Evolutionary conservation across 495 filamentous ascomycete species (phyloP), one percentile per base, ranked within the genome.

Genomic region (Wilcoxina mikolae): DNA sequence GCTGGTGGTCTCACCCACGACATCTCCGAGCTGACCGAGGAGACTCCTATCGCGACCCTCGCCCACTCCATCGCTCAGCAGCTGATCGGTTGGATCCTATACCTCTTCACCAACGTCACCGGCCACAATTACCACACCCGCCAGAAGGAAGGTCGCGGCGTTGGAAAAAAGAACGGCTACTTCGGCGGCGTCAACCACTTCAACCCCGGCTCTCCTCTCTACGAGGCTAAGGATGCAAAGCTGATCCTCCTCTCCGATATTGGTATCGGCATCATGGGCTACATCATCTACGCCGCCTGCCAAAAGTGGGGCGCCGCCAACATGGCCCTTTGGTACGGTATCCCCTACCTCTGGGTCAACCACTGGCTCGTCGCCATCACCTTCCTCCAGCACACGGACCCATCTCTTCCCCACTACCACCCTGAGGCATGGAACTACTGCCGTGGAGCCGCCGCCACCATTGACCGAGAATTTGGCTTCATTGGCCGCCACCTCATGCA

Each of bases 341-440:
- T 93, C 54, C 91, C 91, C 9, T 98, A 95, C 68, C 73, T 96
- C 58, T 95, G 90, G 90, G 91, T 96, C 23, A 94, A 98, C 78
- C 90, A 96, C 79, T 98, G 91, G 83, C 79, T 87, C 51, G 82
- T 87, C 55, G 81, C 82, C 60, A 85, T 87, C 68, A 94, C 87
- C 54, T 94, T 80, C 73, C 80, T 94, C 38, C 87, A 94, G 67
- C 87, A 94, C 74, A 93, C 86, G 55, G 85, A 94, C 67, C 84
- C 83, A 3, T 73, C 78, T 3, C 77, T 93, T 41, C 84, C 87
- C n/a, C 85, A 93, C 75, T 93, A 90, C 71, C 75, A 75, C 29
- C 73, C 76, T 29, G 73, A 80, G 27, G 69, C 81, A 58, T 93
- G 87, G 87, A 89, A 81, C 67, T 94, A 82, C 68, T 78, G 84